Percentiles rank a stretch among this genome's conserved stretches.
These are phyloP conservation scores for Hortiboletus campestris DNA, from an alignment of 768 basidiomycete species.

Conservation along the genomic window DNA sequence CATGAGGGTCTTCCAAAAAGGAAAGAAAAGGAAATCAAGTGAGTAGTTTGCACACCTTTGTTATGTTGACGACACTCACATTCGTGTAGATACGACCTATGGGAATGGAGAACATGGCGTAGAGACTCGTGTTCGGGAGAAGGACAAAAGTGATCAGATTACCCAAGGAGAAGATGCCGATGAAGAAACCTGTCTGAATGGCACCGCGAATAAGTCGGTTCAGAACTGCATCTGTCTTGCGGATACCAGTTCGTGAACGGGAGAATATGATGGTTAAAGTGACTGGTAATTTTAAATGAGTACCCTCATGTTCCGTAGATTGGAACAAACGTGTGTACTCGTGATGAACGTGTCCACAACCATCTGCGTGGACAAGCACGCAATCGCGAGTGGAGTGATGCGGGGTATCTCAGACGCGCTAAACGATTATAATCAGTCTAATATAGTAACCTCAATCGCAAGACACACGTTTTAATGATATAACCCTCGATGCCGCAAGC, in stretches of 20 bases:
- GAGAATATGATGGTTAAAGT: not conserved
- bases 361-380: constrained; percentile 49
- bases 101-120: constrained; percentile 39
- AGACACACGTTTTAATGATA: constrained; percentile 39
- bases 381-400: constrained; percentile 41
- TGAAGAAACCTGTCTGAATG: constrained; percentile 5
- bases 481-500: constrained; percentile 44
- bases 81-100: constrained; percentile 48
- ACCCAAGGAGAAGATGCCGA: not conserved
- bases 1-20: not conserved
- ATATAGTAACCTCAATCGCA: not conserved
- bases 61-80: constrained; percentile 27
- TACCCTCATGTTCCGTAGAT: no score
- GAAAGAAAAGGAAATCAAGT: no score
- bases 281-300: constrained; percentile 12
- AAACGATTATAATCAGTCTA: not conserved
- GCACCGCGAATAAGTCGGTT: constrained; percentile 9
- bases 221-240: constrained; percentile 45
- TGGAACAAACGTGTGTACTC: constrained; percentile 23
- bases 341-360: constrained; percentile 44
- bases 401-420: constrained; percentile 44
- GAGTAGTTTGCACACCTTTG: no score
- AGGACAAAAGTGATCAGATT: constrained; percentile 41
- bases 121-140: constrained; percentile 32
- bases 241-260: constrained; percentile 47